These are phyloP conservation scores for Boletellus deceptivus DNA, from an alignment of 1,284 basidiomycete species.

Conservation along the genomic window DNA sequence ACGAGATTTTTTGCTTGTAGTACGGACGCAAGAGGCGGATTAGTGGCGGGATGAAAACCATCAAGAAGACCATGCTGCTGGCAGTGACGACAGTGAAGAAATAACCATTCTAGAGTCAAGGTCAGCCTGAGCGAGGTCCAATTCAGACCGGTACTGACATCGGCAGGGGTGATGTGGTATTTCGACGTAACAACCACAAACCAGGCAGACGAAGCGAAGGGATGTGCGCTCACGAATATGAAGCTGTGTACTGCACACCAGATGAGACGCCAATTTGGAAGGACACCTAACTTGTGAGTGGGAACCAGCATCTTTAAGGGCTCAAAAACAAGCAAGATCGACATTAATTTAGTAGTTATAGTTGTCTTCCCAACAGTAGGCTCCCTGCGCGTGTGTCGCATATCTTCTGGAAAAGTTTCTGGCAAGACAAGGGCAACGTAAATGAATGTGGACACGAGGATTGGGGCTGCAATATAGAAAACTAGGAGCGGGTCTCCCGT, in stretches of 20 bases:
- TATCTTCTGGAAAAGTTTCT: constrained; percentile 33
- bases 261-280: constrained; percentile 32
- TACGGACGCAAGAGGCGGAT: constrained; percentile 20
- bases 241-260: constrained; percentile 29
- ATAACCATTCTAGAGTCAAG: constrained; percentile 21
- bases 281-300: constrained; percentile 18
- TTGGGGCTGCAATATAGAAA: constrained; percentile 19
- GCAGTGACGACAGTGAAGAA: constrained; percentile 14
- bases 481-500: constrained; percentile 28
- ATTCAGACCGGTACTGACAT: constrained; percentile 12
- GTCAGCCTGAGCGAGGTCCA: constrained; percentile 1
- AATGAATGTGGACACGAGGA: constrained; percentile 18
- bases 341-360: background rate
- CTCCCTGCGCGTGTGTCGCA: constrained; percentile 16
- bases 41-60: constrained; percentile 14
- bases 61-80: constrained; percentile 16
- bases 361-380: background rate
- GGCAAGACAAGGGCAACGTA: constrained; percentile 30
- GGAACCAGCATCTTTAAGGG: constrained; percentile 31
- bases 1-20: constrained; percentile 9
- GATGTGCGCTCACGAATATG: constrained; percentile 16
- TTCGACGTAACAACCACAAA: constrained; percentile 28
- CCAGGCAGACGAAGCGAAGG: constrained; percentile 21
- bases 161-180: constrained; percentile 23
- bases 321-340: constrained; percentile 19